phyloP scores from a whole-genome alignment of 768 basidiomycete species.

The Crepidotus variabilis region DNA sequence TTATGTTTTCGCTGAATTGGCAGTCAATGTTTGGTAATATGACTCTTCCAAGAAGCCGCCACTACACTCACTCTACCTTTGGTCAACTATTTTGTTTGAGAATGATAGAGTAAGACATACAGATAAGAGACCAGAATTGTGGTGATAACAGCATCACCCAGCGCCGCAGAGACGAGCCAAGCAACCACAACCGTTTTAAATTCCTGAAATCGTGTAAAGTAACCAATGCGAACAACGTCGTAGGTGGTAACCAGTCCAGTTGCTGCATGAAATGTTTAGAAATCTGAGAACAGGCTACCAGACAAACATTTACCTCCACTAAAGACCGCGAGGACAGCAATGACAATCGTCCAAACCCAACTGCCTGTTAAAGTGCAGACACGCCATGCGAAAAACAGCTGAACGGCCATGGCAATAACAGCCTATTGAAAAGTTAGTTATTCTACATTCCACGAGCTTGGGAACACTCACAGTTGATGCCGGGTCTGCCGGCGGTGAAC shows the following conservation, averaged over 20 bases:
- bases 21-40: not conserved
- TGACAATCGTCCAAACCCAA: constrained; percentile 12
- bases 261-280: constrained; percentile 7
- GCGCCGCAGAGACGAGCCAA: constrained; percentile 39
- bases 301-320: constrained; percentile 16
- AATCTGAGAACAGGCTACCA: not conserved
- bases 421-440: constrained; percentile 24
- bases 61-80: not conserved
- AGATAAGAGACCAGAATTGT: constrained; percentile 36
- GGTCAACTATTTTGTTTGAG: not conserved
- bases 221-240: constrained; percentile 17
- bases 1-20: constrained; percentile 16
- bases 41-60: not conserved
- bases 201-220: not conserved
- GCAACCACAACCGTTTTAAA: constrained; percentile 18
- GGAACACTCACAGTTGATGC: constrained; percentile 31
- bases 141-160: constrained; percentile 39
- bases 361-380: constrained; percentile 21
- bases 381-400: constrained; percentile 42
- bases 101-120: constrained; percentile 19
- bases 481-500: constrained; percentile 28
- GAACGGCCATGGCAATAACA: constrained; percentile 37
- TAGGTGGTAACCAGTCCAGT: constrained; percentile 17
- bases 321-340: constrained; percentile 14
- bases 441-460: not conserved